phyloP scores from a whole-genome alignment of 768 basidiomycete species.

The Auriculariales sp. region DNA sequence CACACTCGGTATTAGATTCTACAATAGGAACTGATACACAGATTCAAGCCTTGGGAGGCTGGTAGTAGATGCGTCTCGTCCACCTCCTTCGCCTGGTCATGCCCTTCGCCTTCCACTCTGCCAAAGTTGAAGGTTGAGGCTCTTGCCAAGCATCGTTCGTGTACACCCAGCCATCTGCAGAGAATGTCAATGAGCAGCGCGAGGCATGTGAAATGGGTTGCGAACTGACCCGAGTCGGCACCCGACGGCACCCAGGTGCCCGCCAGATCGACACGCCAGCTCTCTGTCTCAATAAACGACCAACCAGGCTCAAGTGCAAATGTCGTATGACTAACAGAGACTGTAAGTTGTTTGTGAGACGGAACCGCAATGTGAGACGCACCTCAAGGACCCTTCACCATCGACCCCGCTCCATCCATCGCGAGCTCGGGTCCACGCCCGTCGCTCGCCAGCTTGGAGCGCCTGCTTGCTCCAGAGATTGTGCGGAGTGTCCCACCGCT shows the following conservation, averaged over 20 bases:
- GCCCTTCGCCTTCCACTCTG: constrained; percentile 25
- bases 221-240: constrained; percentile 20
- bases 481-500: constrained; percentile 34
- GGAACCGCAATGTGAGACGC: constrained; percentile 12
- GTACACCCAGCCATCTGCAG: constrained; percentile 65
- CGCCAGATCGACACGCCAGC: constrained; percentile 55
- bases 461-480: constrained; percentile 23
- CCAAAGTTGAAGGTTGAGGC: constrained; percentile 24
- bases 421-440: constrained; percentile 53
- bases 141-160: constrained; percentile 64
- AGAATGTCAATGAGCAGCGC: constrained; percentile 1
- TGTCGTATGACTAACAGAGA: constrained; percentile 54
- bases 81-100: constrained; percentile 58
- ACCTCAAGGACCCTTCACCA: constrained; percentile 47
- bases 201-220: neutral
- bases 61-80: constrained; percentile 49
- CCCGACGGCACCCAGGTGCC: constrained; percentile 38
- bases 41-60: no score
- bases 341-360: constrained; percentile 15
- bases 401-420: constrained; percentile 55
- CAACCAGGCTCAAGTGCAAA: constrained; percentile 65
- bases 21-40: no score
- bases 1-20: no score
- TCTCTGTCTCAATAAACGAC: constrained; percentile 61
- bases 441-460: constrained; percentile 30